phyloP scores from a whole-genome alignment of 2,329 filamentous ascomycete genomes.

The Hansfordia pulvinata region DNA sequence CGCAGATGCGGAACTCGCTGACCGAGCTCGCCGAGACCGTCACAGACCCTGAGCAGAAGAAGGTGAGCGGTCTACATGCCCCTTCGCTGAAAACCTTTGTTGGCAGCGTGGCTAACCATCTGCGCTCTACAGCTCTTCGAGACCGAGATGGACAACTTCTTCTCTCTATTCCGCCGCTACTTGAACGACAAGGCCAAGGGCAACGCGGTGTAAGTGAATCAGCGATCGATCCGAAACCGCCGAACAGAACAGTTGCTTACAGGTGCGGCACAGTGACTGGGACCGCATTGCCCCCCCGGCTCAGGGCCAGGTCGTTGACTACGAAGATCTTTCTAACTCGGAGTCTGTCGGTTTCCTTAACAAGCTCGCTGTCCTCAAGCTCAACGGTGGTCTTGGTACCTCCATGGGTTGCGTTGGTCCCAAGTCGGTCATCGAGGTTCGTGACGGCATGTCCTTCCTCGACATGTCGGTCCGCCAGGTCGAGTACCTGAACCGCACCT shows the following conservation, averaged over 20 bases:
- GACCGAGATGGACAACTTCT: slow-evolving; percentile 99
- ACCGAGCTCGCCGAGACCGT: slow-evolving; percentile 88
- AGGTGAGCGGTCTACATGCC: slow-evolving; percentile 43
- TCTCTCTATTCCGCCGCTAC: slow-evolving; percentile 94
- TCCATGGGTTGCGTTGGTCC: slow-evolving; percentile 99
- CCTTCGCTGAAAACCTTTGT: slow-evolving; percentile 3
- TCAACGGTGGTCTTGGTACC: slow-evolving; percentile 97
- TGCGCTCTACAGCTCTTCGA: slow-evolving; percentile 67
- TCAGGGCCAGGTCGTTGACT: slow-evolving; percentile 87
- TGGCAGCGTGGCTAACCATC: slow-evolving; percentile 5
- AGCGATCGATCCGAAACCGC: slow-evolving; percentile 1
- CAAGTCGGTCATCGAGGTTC: slow-evolving; percentile 98
- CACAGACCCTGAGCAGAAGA: slow-evolving; percentile 66
- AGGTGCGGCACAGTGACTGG: slow-evolving; percentile 56
- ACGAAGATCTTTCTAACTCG: slow-evolving; percentile 76
- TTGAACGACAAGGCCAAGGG: slow-evolving; percentile 98
- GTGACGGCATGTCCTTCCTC: slow-evolving; percentile 99
- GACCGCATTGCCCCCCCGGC: slow-evolving; percentile 91
- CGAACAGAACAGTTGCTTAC: slow-evolving; percentile 8
- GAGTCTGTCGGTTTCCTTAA: slow-evolving; percentile 89
- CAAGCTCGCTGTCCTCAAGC: slow-evolving; percentile 97
- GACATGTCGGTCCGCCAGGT: slow-evolving; percentile 98
- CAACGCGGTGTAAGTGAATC: slow-evolving; percentile 58
- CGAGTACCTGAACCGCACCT: slow-evolving; percentile 97
- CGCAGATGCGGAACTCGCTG: slow-evolving; percentile 96